phyloP scores from a whole-genome alignment of 257 asterid genomes.

The Plectranthus barbatus region DNA sequence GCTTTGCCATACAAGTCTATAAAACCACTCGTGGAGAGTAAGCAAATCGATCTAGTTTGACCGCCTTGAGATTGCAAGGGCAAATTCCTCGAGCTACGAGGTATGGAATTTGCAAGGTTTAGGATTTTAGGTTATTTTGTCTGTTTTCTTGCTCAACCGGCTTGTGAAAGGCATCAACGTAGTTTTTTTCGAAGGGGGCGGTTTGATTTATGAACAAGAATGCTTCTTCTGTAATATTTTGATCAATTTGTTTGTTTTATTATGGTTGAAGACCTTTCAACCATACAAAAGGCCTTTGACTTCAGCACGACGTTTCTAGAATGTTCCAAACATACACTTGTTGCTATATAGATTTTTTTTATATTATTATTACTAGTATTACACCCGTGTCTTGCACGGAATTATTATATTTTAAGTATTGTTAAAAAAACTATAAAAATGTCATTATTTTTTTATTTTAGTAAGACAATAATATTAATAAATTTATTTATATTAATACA shows the following conservation, averaged over 20 bases:
- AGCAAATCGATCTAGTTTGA: conserved; percentile 80
- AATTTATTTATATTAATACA: too few relatives aligned
- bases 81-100: not conserved
- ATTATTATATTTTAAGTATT: too few relatives aligned
- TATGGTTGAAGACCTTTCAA: not conserved
- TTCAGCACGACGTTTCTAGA: not conserved
- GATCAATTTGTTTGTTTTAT: not conserved
- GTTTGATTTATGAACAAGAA: not conserved
- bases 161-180: not conserved
- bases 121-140: too few relatives aligned
- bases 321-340: not conserved
- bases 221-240: not conserved
- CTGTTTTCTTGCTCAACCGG: not conserved
- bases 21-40: conserved; percentile 77
- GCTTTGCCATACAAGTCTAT: conserved; percentile 77
- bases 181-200: not conserved
- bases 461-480: too few relatives aligned
- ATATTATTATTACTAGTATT: too few relatives aligned
- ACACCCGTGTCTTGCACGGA: too few relatives aligned
- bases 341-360: too few relatives aligned
- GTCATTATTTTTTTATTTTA: too few relatives aligned
- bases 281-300: conserved; percentile 4
- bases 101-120: not conserved
- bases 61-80: not conserved
- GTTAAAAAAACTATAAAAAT: too few relatives aligned